Conservation (phyloP, 768 basidiomycete species). For the Hebeloma cylindrosporum region DNA sequence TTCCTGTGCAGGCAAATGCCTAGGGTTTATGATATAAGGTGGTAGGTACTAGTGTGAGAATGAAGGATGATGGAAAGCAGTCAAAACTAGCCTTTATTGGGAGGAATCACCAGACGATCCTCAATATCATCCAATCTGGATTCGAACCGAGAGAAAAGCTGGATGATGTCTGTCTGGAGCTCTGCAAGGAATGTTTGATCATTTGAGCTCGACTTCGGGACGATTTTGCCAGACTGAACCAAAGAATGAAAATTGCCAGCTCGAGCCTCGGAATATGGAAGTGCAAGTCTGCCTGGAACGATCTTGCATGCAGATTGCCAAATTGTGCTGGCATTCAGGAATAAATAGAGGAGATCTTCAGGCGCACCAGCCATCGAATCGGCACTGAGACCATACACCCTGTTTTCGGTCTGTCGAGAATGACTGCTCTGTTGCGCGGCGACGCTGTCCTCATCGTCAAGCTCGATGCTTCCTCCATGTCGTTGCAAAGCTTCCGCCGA, state of each 20-base stretch:
- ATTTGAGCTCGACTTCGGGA: neutral
- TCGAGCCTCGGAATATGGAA: constrained; percentile 12
- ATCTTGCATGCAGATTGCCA: constrained; percentile 22
- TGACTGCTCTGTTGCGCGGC: constrained; percentile 29
- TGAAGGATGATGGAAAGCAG: no score
- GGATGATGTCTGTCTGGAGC: no score
- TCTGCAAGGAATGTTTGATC: no score
- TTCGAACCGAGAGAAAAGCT: no score
- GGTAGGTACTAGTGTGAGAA: no score
- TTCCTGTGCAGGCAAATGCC: no score
- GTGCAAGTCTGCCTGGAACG: constrained; percentile 24
- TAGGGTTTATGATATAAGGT: no score
- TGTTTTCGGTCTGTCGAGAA: constrained; percentile 21
- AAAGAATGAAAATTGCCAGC: constrained; percentile 5
- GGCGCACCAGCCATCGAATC: constrained; percentile 21
- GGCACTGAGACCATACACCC: constrained; percentile 28
- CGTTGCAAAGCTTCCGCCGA: constrained; percentile 15
- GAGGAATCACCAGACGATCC: no score
- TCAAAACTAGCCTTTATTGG: no score
- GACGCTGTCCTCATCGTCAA: constrained; percentile 14
- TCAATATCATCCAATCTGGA: no score
- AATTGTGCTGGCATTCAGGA: constrained; percentile 22
- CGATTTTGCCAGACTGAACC: neutral
- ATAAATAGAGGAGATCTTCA: constrained; percentile 27
- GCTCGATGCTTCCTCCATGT: neutral